Percentiles rank a stretch among this genome's conserved stretches.
Evolutionary conservation across 345 rosid species (phyloP).

Genomic region (Rhodamnia argentea): DNA sequence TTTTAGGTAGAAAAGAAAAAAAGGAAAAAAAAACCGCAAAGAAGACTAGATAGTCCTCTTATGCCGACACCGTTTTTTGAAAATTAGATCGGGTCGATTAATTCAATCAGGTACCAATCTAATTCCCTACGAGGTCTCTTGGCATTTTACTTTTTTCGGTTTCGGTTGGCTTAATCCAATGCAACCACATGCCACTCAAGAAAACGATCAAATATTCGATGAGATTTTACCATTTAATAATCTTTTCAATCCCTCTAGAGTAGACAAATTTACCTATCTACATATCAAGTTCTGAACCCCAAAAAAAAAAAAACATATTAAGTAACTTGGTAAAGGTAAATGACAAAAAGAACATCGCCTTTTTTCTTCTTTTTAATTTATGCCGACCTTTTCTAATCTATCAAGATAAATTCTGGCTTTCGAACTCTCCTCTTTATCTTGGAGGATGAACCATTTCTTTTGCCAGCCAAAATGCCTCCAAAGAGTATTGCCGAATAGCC

Average conservation of each 20-base stretch:
- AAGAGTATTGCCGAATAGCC: not conserved
- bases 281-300: not conserved
- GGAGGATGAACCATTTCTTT: no score
- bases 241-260: not conserved
- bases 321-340: not conserved
- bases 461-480: not conserved
- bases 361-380: not conserved
- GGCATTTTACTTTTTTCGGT: not conserved
- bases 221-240: not conserved
- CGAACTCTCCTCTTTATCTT: not conserved
- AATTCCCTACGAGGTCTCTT: no score
- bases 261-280: not conserved
- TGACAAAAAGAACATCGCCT: not conserved
- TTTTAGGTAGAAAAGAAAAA: not conserved
- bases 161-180: not conserved
- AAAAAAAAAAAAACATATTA: no score
- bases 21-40: no score
- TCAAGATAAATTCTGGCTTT: not conserved
- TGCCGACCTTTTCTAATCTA: not conserved
- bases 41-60: accelerated
- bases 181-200: not conserved
- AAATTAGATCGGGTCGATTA: not conserved
- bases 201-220: not conserved
- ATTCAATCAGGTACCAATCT: not conserved
- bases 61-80: not conserved